phyloP scores from a whole-genome alignment of 805 yeast species.

The Candida awuae region DNA sequence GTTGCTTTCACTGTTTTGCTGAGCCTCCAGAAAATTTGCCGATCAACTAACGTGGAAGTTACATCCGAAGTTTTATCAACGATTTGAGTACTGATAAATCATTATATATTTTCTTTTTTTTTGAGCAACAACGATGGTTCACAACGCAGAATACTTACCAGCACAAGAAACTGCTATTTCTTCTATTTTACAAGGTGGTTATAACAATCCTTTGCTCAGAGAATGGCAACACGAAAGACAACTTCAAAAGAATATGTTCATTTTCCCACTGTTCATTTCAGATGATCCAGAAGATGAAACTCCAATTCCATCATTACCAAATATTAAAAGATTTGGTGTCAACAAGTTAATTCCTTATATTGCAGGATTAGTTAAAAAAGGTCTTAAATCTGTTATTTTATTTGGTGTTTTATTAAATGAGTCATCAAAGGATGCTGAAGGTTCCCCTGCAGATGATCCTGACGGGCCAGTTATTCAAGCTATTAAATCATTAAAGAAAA shows the following conservation, averaged over 20 bases:
- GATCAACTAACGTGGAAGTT: too few species aligned
- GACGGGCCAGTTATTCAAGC: constrained; percentile 88
- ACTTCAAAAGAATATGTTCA: constrained; percentile 79
- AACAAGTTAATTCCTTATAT: constrained; percentile 72
- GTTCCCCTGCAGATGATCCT: constrained; percentile 92
- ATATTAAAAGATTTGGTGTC: constrained; percentile 80
- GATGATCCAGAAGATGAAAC: constrained; percentile 77
- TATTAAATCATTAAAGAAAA: constrained; percentile 50
- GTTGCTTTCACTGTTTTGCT: too few species aligned
- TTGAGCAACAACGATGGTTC: constrained; percentile 24
- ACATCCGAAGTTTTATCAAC: too few species aligned
- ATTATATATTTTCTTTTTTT: neutral
- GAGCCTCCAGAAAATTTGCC: too few species aligned
- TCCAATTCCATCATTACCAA: constrained; percentile 70
- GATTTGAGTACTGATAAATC: too few species aligned
- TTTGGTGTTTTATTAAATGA: constrained; percentile 84
- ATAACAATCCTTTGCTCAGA: constrained; percentile 80
- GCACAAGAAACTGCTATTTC: constrained; percentile 52
- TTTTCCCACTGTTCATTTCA: constrained; percentile 83
- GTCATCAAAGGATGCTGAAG: constrained; percentile 70
- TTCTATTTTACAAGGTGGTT: constrained; percentile 87
- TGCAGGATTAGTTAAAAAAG: constrained; percentile 61
- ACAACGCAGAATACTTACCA: constrained; percentile 63
- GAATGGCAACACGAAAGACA: constrained; percentile 88
- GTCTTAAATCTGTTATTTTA: constrained; percentile 75